phyloP scores from a whole-genome alignment of 371 early-diverging fungal genomes.

The Apophysomyces elegans region DNA sequence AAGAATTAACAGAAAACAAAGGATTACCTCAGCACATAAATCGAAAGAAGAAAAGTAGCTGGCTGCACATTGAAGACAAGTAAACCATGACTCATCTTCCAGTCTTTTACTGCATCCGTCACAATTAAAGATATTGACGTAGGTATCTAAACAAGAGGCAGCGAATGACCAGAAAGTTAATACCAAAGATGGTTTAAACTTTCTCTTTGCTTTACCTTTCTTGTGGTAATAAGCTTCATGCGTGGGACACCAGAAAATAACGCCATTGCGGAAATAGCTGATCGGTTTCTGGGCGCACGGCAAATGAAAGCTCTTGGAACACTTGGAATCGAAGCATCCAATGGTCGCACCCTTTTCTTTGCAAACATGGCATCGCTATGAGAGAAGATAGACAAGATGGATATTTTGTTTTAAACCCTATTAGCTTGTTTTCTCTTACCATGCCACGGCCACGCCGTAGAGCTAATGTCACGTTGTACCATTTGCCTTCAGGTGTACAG shows the following conservation, averaged over 20 bases:
- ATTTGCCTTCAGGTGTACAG: slow-evolving; percentile 66
- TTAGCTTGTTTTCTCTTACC: slow-evolving; percentile 36
- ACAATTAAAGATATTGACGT: slow-evolving; percentile 73
- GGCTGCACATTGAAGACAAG: slow-evolving; percentile 68
- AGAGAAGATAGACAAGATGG: neutral
- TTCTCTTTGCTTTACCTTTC: slow-evolving; percentile 42
- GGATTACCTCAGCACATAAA: slow-evolving; percentile 62
- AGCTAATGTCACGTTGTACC: slow-evolving; percentile 88
- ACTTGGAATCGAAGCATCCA: slow-evolving; percentile 88
- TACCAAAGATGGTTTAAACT: too few species aligned
- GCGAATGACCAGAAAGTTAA: neutral
- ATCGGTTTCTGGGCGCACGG: slow-evolving; percentile 78
- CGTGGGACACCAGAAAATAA: slow-evolving; percentile 84
- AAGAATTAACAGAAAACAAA: too few species aligned
- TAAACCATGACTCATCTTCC: slow-evolving; percentile 68
- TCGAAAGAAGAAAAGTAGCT: slow-evolving; percentile 77
- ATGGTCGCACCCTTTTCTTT: slow-evolving; percentile 87
- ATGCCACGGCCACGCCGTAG: slow-evolving; percentile 77
- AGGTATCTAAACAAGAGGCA: slow-evolving; percentile 50
- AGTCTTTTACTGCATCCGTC: slow-evolving; percentile 67
- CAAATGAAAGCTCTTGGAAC: slow-evolving; percentile 84
- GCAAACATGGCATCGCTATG: slow-evolving; percentile 73
- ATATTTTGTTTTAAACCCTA: neutral
- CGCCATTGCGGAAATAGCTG: slow-evolving; percentile 75
- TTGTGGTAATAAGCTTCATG: slow-evolving; percentile 69